Percentiles rank a stretch among this genome's conserved stretches.
Conservation (phyloP, 2,329 filamentous ascomycete genomes). For the Blumeriella jaapii region DNA sequence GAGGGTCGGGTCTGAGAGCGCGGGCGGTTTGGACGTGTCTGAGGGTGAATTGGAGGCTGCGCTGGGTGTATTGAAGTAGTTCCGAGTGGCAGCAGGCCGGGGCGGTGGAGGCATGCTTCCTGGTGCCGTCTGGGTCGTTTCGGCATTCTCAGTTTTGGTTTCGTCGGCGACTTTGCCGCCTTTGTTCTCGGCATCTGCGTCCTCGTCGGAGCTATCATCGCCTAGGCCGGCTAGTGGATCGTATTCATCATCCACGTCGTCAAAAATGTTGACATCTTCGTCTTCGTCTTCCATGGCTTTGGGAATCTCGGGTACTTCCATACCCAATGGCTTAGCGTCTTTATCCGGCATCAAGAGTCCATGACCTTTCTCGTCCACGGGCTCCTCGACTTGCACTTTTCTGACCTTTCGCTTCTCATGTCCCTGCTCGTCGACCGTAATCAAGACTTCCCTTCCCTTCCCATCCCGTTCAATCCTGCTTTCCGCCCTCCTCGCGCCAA, state of each 20-base stretch:
- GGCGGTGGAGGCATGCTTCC: conserved; percentile 37
- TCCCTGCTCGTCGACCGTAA: conserved; percentile 54
- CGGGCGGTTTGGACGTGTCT: conserved; percentile 32
- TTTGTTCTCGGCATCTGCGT: conserved; percentile 30
- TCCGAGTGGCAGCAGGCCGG: conserved; percentile 33
- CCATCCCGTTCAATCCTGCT: conserved; percentile 49
- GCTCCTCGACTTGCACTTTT: conserved; percentile 35
- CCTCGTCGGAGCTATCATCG: conserved; percentile 31
- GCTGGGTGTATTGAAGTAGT: conserved; percentile 53
- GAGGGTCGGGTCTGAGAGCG: conserved; percentile 64
- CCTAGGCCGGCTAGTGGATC: conserved; percentile 51
- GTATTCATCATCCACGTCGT: conserved; percentile 54
- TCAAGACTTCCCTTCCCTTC: conserved; percentile 51
- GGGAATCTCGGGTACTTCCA: conserved; percentile 51
- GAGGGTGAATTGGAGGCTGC: conserved; percentile 26
- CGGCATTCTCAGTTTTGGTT: background rate
- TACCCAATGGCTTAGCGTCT: conserved; percentile 46
- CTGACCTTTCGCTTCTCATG: conserved; percentile 55
- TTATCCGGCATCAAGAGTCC: conserved; percentile 42
- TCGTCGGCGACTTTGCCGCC: conserved; percentile 2
- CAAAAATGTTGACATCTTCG: conserved; percentile 54
- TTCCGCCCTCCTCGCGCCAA: conserved; percentile 42
- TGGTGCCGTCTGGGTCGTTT: conserved; percentile 6
- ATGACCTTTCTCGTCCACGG: conserved; percentile 29
- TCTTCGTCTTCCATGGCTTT: conserved; percentile 37